phyloP scores from a whole-genome alignment of 108 stramenopile genomes.

The Conticribra weissflogii region DNA sequence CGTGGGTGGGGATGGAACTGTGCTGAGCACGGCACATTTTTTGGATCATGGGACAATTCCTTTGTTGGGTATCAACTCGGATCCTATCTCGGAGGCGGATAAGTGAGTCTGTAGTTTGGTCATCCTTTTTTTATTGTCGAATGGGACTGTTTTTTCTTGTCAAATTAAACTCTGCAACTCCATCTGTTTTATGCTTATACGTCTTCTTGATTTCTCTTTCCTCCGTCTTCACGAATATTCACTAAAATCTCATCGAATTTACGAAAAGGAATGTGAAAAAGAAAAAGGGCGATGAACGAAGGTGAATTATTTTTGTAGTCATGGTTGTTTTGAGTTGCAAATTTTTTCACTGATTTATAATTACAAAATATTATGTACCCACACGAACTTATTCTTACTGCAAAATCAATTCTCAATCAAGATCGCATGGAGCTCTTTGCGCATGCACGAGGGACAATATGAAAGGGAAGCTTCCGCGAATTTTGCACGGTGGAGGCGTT shows the following conservation, averaged over 20 bases:
- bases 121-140: too few relatives aligned
- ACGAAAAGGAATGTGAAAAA: slow-evolving; percentile 56
- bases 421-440: slow-evolving; percentile 93
- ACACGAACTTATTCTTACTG: too few relatives aligned
- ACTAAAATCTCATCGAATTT: too few relatives aligned
- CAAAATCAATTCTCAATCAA: slow-evolving; percentile 12
- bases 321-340: too few relatives aligned
- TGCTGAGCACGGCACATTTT: slow-evolving; percentile 86
- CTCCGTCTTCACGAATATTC: too few relatives aligned
- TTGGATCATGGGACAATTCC: slow-evolving; percentile 90
- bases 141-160: too few relatives aligned
- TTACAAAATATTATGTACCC: too few relatives aligned
- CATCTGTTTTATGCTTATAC: too few relatives aligned
- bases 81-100: slow-evolving; percentile 67
- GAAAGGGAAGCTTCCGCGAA: slow-evolving; percentile 64
- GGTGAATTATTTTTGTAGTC: slow-evolving; percentile 9
- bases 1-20: slow-evolving; percentile 98
- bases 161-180: too few relatives aligned
- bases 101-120: slow-evolving; percentile 46
- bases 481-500: slow-evolving; percentile 67
- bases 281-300: slow-evolving; percentile 87
- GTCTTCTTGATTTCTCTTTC: too few relatives aligned
- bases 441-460: slow-evolving; percentile 80
- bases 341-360: too few relatives aligned
- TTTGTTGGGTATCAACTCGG: slow-evolving; percentile 81